Evolutionary conservation across 352 stramenopile genomes (phyloP), one percentile per base, ranked within the genome.

Genomic region (Elongisporangium undulatum): DNA sequence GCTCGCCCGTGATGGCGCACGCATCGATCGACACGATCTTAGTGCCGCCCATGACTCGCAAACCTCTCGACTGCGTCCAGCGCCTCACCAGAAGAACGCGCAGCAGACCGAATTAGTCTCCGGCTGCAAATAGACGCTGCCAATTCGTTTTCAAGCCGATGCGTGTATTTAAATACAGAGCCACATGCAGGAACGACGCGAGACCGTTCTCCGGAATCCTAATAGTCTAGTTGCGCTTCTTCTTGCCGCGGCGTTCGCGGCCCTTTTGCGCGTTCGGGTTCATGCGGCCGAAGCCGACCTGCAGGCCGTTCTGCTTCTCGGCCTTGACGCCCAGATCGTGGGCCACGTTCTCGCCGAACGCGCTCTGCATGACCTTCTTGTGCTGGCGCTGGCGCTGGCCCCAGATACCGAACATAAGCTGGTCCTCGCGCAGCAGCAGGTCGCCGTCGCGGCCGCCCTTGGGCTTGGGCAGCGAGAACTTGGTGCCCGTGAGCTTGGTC

Each of bases 181-280:
- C 34, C 34, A 45, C 34, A 45, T 45, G 34, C 34, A 45, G 34
- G 13, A 45, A 45, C 34, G 34, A 45, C 34, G 34, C 34, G 34
- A 45, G 34, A 45, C 7, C 16, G 34, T 16, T 45, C 34, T 45
- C 13, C 2, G 9, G 17, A 17, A 45, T 45, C 34, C 34, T n/a
- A n/a, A n/a, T n/a, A 15, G 34, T 61, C 62, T 91, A 88, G 67
- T 87, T 90, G 64, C 73, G 77, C 71, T 99, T 99, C 88, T 98
- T 99, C 83, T 99, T 99, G 34, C 96, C 97, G 59, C 97, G 89
- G 59, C 96, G 88, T 69, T 99, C 97, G 51, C 97, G 90, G 29
- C 97, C 96, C 64, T 98, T 98, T 34, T 94, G 84, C 24, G 94
- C 79, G 71, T 99, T 99, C 4, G 96, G 96, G 79, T 99, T 99